A percentile compares a stretch with the other conserved stretches of the same genome.
phyloP scores from a whole-genome alignment of 1,284 basidiomycete genomes.

The Cryptococcus depauperatus region DNA sequence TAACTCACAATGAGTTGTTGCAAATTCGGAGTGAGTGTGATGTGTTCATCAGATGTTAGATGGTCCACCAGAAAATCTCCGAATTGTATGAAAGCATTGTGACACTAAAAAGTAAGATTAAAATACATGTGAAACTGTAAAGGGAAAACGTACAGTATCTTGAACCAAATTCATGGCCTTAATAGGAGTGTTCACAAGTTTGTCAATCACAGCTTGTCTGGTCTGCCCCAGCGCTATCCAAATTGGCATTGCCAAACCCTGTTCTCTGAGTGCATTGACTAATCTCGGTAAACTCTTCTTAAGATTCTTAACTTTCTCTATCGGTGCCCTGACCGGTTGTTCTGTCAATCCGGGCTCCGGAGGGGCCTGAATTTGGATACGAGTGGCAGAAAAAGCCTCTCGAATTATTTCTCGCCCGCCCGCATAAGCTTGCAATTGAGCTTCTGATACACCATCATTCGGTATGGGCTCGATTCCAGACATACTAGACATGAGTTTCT shows the following conservation, averaged over 20 bases:
- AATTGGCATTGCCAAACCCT: constrained; percentile 66
- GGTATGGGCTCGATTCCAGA: constrained; percentile 85
- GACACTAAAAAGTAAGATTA: constrained; percentile 35
- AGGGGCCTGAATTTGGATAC: constrained; percentile 36
- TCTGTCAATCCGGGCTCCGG: constrained; percentile 13
- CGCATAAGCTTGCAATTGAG: constrained; percentile 80
- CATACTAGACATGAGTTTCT: constrained; percentile 92
- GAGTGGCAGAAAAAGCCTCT: constrained; percentile 56
- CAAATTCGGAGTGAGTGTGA: constrained; percentile 54
- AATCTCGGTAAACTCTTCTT: constrained; percentile 51
- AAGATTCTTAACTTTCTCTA: constrained; percentile 26
- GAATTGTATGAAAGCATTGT: constrained; percentile 52
- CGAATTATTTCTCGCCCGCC: constrained; percentile 79
- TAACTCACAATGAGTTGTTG: constrained; percentile 63
- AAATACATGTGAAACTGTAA: no score
- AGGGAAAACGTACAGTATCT: constrained; percentile 56
- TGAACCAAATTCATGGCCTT: constrained; percentile 62
- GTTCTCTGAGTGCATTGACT: constrained; percentile 61
- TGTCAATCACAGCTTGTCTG: constrained; percentile 45
- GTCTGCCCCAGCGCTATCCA: constrained; percentile 83
- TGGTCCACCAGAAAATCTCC: constrained; percentile 47
- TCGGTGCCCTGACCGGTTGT: constrained; percentile 14
- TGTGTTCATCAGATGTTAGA: constrained; percentile 42
- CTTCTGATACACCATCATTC: constrained; percentile 63
- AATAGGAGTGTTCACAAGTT: constrained; percentile 24